A percentile compares a stretch with the other conserved stretches of the same genome.
These are phyloP conservation scores for Phoma sp. DNA, from an alignment of 2,329 filamentous ascomycete species.

Conservation along the genomic window DNA sequence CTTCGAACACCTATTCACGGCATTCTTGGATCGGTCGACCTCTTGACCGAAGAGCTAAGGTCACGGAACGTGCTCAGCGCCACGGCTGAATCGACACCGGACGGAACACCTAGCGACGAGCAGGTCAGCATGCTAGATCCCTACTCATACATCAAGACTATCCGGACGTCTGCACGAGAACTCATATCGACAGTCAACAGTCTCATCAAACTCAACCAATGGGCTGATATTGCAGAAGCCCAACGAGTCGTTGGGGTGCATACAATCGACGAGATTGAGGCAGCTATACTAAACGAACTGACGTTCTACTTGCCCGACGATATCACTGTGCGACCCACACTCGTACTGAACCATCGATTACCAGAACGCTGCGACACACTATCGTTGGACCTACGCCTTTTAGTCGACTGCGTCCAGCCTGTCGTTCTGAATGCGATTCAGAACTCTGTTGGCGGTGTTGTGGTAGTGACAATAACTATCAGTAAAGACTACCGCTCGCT, in stretches of 20 bases:
- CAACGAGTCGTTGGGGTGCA: conserved; percentile 32
- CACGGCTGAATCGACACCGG: conserved; percentile 17
- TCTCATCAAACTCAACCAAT: conserved; percentile 53
- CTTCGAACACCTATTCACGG: conserved; percentile 58
- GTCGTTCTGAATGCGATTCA: conserved; percentile 54
- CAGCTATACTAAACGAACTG: conserved; percentile 41
- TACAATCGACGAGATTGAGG: conserved; percentile 42
- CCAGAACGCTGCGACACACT: conserved; percentile 41
- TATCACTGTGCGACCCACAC: conserved; percentile 31
- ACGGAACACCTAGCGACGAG: conserved; percentile 22
- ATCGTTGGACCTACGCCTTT: conserved; percentile 47
- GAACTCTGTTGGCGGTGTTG: conserved; percentile 47
- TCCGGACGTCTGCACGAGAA: conserved; percentile 51
- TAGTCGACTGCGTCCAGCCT: conserved; percentile 54
- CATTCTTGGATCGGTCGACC: conserved; percentile 51
- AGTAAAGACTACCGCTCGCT: conserved; percentile 39
- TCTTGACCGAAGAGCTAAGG: conserved; percentile 53
- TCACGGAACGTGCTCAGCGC: conserved; percentile 24
- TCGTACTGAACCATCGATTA: conserved; percentile 45
- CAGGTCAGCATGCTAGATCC: conserved; percentile 21
- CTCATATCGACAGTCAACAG: conserved; percentile 55
- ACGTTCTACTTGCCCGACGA: conserved; percentile 38
- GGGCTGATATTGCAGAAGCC: conserved; percentile 44
- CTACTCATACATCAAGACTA: conserved; percentile 43
- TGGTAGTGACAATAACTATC: conserved; percentile 45